A percentile compares a stretch with the other conserved stretches of the same genome.
phyloP scores from a whole-genome alignment of 2,329 filamentous ascomycete species.

The Trichoderma breve region DNA sequence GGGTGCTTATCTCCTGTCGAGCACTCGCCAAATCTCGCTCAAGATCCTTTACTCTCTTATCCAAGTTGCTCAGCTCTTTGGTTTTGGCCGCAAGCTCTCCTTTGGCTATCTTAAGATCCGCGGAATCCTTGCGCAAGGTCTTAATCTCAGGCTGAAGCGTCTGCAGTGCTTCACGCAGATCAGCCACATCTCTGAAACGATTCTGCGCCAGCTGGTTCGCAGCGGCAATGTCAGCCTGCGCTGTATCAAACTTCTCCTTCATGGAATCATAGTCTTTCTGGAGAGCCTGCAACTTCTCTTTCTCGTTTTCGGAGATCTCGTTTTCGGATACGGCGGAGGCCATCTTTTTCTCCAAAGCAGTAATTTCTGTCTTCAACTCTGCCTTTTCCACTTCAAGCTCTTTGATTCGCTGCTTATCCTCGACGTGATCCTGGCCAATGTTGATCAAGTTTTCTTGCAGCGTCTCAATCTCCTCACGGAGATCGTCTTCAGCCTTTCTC shows the following conservation, averaged over 20 bases:
- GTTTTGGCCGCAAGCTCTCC: constrained; percentile 64
- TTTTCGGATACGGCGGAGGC: constrained; percentile 42
- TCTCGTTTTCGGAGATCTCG: constrained; percentile 53
- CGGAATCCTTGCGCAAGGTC: constrained; percentile 72
- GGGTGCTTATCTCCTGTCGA: constrained; percentile 68
- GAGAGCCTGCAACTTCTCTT: constrained; percentile 57
- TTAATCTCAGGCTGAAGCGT: constrained; percentile 86
- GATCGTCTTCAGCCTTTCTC: constrained; percentile 71
- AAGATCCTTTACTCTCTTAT: constrained; percentile 79
- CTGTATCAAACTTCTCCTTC: constrained; percentile 61
- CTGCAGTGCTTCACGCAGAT: constrained; percentile 74
- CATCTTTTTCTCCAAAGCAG: constrained; percentile 70
- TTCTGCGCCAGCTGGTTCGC: constrained; percentile 83
- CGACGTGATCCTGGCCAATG: constrained; percentile 80
- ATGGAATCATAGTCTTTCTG: constrained; percentile 63
- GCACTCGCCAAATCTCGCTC: constrained; percentile 68
- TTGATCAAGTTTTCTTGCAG: constrained; percentile 75
- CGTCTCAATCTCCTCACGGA: constrained; percentile 82
- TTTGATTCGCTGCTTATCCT: constrained; percentile 75
- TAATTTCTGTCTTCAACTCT: constrained; percentile 60
- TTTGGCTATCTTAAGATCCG: constrained; percentile 68
- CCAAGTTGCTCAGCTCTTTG: constrained; percentile 68
- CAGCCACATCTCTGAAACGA: constrained; percentile 82
- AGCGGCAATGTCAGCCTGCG: constrained; percentile 82
- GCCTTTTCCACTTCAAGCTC: constrained; percentile 67